Evolutionary conservation across 441 rosid species (phyloP).

Genomic region (Mallotus repandus): DNA sequence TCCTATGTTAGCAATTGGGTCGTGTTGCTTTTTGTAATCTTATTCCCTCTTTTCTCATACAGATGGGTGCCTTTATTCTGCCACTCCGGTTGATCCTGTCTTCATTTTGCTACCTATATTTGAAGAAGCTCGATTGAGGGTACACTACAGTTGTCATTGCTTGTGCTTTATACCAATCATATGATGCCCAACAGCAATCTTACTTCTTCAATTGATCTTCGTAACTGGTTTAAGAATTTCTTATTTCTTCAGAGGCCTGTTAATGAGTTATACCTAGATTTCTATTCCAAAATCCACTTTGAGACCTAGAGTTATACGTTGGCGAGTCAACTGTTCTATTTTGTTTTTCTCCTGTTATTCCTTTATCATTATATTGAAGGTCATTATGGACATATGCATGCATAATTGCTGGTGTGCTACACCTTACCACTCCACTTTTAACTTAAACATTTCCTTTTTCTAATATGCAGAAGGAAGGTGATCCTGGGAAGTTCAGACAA

Average conservation of each 20-base stretch:
- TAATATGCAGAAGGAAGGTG: constrained; percentile 70
- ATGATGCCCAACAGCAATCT: no score
- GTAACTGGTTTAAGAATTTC: not conserved
- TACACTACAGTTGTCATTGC: constrained; percentile 18
- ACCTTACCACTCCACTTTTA: constrained; percentile 2
- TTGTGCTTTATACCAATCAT: not conserved
- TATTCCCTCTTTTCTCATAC: constrained; percentile 10
- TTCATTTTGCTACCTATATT: constrained; percentile 77
- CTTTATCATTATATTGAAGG: not conserved
- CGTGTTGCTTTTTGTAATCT: not conserved
- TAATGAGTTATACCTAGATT: not conserved
- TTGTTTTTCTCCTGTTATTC: constrained; percentile 2
- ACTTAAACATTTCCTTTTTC: not conserved
- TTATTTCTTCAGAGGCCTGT: not conserved
- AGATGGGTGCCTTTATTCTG: constrained; percentile 80
- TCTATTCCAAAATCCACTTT: not conserved
- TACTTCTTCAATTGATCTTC: not conserved
- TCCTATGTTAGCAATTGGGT: not conserved
- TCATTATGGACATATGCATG: not conserved
- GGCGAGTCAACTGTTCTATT: not conserved
- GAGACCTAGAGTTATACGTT: not conserved
- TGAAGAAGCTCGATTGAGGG: constrained; percentile 91
- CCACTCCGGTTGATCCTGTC: constrained; percentile 83
- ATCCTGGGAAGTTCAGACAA: constrained; percentile 84
- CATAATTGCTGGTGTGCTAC: not conserved